Evolutionary conservation across 306 rosid species (phyloP), one percentile per base, ranked within the genome.

Genomic region (Prunus padus): DNA sequence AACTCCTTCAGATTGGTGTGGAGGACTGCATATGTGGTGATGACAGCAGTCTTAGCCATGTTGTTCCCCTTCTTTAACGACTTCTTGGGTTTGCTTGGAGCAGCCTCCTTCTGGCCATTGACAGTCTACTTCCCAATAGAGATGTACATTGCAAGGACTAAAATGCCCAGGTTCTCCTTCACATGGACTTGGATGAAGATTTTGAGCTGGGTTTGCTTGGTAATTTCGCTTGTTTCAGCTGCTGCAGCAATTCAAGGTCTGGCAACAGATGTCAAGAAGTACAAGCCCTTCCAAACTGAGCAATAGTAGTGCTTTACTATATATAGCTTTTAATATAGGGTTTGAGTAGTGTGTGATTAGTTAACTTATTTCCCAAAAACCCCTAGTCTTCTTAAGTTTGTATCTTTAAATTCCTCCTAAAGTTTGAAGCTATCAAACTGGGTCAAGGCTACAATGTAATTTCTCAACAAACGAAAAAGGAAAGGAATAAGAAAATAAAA

Each of bases 31-130:
- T 96, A 96, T 18, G 98, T 96, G 40, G 67, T 84, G 37, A 46
- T 90, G 68, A 92, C 96, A 3, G 84, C 97, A 14, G 46, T 96
- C 30, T 2, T 96, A 50, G 99, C 98, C 15, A 96, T 92, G 99
- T 59, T 90, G 63, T 96, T 96, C 64, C 99, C 99, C 4, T 96
- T 96, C 96, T 96, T 96, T 87, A 96, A 96, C 20, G 92, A 87
- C 89, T 92, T 96, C 79, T 55, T 96, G 77, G 96, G 96, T 3
- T 79, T 96, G 42, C 90, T 92, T 50, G 98, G 99, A 55, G 96
- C 99, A 57, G 79, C 89, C 4, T 92, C 99, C 0, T 96, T 96
- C 56, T 96, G 93, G 93, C 99, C 98, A 42, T 40, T 96, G 79
- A 92, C 98, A 0, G 97, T 96, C 47, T 96, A 87, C 77, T 96